Conservation (phyloP, 2,329 filamentous ascomycete species). For the Verticillium dahliae region DNA sequence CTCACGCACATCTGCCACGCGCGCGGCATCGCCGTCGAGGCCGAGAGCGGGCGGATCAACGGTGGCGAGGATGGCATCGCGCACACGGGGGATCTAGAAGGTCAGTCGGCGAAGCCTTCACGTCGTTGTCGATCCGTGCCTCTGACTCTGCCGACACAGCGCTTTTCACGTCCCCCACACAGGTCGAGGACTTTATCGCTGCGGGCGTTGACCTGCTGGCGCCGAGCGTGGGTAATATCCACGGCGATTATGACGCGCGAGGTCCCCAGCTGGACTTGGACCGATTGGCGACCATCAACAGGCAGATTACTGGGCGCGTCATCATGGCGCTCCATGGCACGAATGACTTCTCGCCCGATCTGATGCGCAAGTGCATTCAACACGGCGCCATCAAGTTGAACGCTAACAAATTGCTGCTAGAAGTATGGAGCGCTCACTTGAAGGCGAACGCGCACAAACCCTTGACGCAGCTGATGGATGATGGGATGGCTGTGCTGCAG, state of each 20-base stretch:
- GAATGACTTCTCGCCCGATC: slow-evolving; percentile 38
- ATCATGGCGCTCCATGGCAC: slow-evolving; percentile 41
- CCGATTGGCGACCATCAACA: slow-evolving; percentile 33
- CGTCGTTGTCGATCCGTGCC: not conserved
- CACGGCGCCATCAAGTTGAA: slow-evolving; percentile 42
- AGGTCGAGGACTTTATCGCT: slow-evolving; percentile 63
- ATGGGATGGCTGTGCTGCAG: slow-evolving; percentile 33
- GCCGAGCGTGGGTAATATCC: slow-evolving; percentile 70
- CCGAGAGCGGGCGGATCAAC: slow-evolving; percentile 63
- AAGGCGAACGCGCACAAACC: slow-evolving; percentile 27
- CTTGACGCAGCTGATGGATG: slow-evolving; percentile 35
- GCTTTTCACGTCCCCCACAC: slow-evolving; percentile 57
- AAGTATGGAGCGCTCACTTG: slow-evolving; percentile 35
- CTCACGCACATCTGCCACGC: slow-evolving; percentile 56
- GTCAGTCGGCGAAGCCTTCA: slow-evolving; percentile 13
- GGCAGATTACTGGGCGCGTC: slow-evolving; percentile 35
- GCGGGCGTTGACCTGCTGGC: slow-evolving; percentile 71
- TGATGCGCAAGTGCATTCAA: slow-evolving; percentile 36
- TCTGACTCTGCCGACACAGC: not conserved
- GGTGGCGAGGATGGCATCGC: slow-evolving; percentile 59
- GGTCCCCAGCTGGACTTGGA: slow-evolving; percentile 57
- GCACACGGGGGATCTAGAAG: slow-evolving; percentile 43
- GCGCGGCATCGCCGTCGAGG: slow-evolving; percentile 60
- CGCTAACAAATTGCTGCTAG: slow-evolving; percentile 43
- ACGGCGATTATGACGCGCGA: slow-evolving; percentile 63